Percentiles rank a stretch among this genome's conserved stretches.
Evolutionary conservation across 495 filamentous ascomycete genomes (phyloP).

Genomic region (Penicillium malachiteum): DNA sequence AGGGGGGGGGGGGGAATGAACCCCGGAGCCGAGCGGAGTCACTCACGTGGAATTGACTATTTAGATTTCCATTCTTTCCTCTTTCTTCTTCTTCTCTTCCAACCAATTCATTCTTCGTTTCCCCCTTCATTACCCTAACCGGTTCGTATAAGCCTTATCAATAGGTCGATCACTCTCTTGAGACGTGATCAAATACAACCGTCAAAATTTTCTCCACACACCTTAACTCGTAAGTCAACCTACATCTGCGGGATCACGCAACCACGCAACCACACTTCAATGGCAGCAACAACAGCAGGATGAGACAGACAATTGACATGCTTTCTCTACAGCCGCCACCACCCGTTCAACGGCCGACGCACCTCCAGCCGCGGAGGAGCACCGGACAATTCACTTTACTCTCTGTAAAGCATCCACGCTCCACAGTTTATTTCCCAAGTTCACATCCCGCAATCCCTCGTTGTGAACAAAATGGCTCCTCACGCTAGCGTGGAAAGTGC

Average conservation of each 20-base stretch:
- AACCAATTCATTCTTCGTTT: conserved; percentile 14
- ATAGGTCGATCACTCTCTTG: conserved; percentile 41
- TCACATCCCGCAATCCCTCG: conserved; percentile 25
- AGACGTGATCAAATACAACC: conserved; percentile 47
- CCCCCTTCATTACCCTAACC: conserved; percentile 10
- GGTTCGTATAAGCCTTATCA: conserved; percentile 39
- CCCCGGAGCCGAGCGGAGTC: conserved; percentile 16
- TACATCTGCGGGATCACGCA: too few species aligned
- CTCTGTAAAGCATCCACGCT: conserved; percentile 49
- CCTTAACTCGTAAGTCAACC: conserved; percentile 47
- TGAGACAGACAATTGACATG: conserved; percentile 14
- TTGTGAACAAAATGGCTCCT: conserved; percentile 74
- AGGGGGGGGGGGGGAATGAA: conserved; percentile 3
- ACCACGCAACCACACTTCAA: not conserved
- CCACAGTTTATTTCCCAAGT: conserved; percentile 14
- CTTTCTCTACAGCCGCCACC: conserved; percentile 66
- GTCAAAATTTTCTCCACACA: conserved; percentile 52
- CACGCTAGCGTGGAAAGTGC: conserved; percentile 72
- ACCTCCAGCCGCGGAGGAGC: conserved; percentile 83
- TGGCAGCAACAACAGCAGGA: not conserved
- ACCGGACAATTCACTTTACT: conserved; percentile 71
- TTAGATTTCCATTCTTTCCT: conserved; percentile 8
- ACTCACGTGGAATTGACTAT: conserved; percentile 5
- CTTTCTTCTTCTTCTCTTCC: conserved; percentile 2
- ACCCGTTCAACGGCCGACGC: conserved; percentile 97